These are phyloP conservation scores for Papiliotrema terrestris DNA, from an alignment of 1,284 basidiomycete genomes.

Conservation along the genomic window DNA sequence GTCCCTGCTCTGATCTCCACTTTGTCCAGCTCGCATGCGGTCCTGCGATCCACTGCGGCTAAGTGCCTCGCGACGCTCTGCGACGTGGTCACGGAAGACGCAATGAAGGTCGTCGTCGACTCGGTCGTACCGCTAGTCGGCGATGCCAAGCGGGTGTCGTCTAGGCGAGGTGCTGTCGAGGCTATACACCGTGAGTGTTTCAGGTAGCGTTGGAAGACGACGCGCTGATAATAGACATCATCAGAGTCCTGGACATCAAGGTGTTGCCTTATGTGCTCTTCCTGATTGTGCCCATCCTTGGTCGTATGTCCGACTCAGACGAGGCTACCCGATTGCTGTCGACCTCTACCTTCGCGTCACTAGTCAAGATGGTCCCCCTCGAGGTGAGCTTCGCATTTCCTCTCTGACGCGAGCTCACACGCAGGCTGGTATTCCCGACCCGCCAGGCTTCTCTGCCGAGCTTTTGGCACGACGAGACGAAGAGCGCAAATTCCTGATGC, in stretches of 20 bases:
- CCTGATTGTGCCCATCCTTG: conserved; percentile 91
- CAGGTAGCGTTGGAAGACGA: not conserved
- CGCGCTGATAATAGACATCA: conserved; percentile 62
- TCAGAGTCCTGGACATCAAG: conserved; percentile 88
- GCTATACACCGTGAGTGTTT: conserved; percentile 74
- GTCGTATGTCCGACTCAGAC: conserved; percentile 94
- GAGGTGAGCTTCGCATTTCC: conserved; percentile 60
- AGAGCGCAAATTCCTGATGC: conserved; percentile 88
- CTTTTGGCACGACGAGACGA: conserved; percentile 80
- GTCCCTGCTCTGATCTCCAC: conserved; percentile 74
- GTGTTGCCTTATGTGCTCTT: conserved; percentile 96
- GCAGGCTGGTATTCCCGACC: conserved; percentile 90
- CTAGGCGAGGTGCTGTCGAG: conserved; percentile 88
- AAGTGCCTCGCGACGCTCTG: conserved; percentile 84
- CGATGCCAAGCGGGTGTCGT: conserved; percentile 70
- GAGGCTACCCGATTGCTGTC: conserved; percentile 87
- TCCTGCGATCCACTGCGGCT: conserved; percentile 83
- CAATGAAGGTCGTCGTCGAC: conserved; percentile 85
- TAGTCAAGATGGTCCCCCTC: conserved; percentile 99
- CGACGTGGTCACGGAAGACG: conserved; percentile 75
- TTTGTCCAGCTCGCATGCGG: conserved; percentile 77
- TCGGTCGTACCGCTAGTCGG: conserved; percentile 78
- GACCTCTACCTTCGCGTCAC: conserved; percentile 92
- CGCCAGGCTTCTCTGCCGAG: conserved; percentile 84
- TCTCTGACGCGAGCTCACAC: not conserved